Evolutionary conservation across 2,329 filamentous ascomycete genomes (phyloP), one percentile per base, ranked within the genome.

Genomic region (Fusarium palustre): DNA sequence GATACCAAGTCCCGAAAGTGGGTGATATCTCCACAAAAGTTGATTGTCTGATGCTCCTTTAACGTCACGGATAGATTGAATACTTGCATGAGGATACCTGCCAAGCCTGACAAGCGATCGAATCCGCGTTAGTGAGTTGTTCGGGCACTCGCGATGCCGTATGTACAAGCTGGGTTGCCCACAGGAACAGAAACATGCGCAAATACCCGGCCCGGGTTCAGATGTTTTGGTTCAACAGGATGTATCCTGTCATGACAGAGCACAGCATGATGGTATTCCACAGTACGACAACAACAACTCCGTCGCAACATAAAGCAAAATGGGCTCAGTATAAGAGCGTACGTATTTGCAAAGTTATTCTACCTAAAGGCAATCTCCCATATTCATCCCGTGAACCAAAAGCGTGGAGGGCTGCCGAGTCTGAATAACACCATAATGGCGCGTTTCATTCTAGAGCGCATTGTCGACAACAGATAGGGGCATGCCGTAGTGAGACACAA

Each of bases 381-480:
- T 42, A 16, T 43, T 53, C 22, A 61, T 57, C 38, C 30, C 33
- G 38, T 39, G 47, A 45, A 47, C 24, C 47, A 39, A 36, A 49
- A 67, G 54, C 45, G 50, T 70, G 45, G 59, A 50, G 63, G 68
- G 68, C 30, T 52, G 39, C 46, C n/a, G 33, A 46, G 49, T 30
- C 36, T 41, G 33, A 42, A 71, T 55, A 70, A 59, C 53, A 31
- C 55, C 60, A 54, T 69, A 33, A 61, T 69, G 45, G 55, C 43
- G 48, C 38, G 66, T 66, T 63, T 43, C 55, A 52, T 66, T 62
- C 39, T 59, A 65, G 70, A 67, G 56, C 62, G 45, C 45, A 61
- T 55, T 22, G 50, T 38, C 43, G 43, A 67, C 36, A 55, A 50
- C 53, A 36, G 54, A 55, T 62, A 25, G 48, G 61, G 57, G 69